Conservation (phyloP, 177 flowering plant genomes). For the Tripterygium wilfordii region DNA sequence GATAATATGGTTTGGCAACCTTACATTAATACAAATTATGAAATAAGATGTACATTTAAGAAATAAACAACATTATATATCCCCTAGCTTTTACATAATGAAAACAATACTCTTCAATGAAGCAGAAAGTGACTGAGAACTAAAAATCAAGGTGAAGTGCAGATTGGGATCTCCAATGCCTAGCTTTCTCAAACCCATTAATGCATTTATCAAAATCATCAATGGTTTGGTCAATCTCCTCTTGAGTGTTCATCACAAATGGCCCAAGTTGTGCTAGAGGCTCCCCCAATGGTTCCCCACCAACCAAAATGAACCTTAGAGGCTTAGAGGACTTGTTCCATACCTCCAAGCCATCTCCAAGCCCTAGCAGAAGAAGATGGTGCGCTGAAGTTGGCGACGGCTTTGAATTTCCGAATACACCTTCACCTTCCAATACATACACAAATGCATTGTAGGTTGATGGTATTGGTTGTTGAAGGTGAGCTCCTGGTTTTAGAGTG, state of each 20-base stretch:
- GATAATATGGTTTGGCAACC: too few relatives aligned
- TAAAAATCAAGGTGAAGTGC: constrained; percentile 17
- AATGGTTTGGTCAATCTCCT: constrained; percentile 66
- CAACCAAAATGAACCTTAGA: constrained; percentile 60
- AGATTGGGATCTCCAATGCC: constrained; percentile 55
- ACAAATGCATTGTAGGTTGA: constrained; percentile 59
- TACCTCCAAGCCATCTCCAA: constrained; percentile 51
- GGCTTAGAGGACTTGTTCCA: constrained; percentile 54
- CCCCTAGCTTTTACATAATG: too few relatives aligned
- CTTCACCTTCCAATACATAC: constrained; percentile 70
- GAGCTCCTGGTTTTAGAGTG: constrained; percentile 57
- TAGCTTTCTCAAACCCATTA: constrained; percentile 79
- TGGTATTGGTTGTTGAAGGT: constrained; percentile 54
- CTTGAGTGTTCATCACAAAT: constrained; percentile 83
- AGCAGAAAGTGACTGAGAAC: too few relatives aligned
- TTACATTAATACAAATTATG: too few relatives aligned
- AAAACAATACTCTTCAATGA: too few relatives aligned
- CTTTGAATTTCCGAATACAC: constrained; percentile 38
- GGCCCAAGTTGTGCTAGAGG: constrained; percentile 74
- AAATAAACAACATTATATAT: too few relatives aligned
- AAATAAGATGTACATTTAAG: too few relatives aligned
- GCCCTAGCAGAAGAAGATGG: constrained; percentile 53
- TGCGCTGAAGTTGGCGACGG: constrained; percentile 34
- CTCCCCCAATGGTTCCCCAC: constrained; percentile 73
- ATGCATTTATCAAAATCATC: constrained; percentile 47